phyloP scores from a whole-genome alignment of 2,329 filamentous ascomycete genomes.

The Pezicula neosporulosa region DNA sequence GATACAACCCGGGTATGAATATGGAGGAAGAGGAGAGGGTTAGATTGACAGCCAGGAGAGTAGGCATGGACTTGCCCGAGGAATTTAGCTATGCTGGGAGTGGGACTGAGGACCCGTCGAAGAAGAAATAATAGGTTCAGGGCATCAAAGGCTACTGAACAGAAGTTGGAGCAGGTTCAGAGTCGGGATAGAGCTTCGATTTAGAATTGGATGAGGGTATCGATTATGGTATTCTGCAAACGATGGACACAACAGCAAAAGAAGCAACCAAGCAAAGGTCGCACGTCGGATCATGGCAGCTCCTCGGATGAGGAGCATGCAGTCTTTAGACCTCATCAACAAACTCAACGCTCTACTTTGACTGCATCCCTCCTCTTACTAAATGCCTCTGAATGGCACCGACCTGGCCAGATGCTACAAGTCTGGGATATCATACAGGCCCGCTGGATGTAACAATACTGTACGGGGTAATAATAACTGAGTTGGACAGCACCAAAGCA shows the following conservation, averaged over 20 bases:
- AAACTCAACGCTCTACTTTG: too few species aligned
- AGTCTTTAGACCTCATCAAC: too few species aligned
- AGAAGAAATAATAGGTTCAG: not conserved
- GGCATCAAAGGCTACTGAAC: not conserved
- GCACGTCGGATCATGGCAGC: too few species aligned
- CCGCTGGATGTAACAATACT: not conserved
- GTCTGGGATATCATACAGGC: not conserved
- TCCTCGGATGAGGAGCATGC: too few species aligned
- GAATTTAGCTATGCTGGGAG: constrained; percentile 39
- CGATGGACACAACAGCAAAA: too few species aligned
- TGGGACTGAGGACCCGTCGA: not conserved
- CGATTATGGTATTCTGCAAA: too few species aligned
- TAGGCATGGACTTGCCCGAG: constrained; percentile 84
- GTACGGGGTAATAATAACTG: too few species aligned
- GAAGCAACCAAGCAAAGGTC: too few species aligned
- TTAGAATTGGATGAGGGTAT: not conserved
- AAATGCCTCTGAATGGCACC: not conserved
- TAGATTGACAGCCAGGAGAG: constrained; percentile 76
- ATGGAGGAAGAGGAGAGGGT: constrained; percentile 86
- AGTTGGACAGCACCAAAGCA: too few species aligned
- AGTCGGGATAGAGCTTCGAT: not conserved
- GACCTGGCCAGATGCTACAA: not conserved
- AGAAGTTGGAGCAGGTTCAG: not conserved
- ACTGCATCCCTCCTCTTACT: not conserved
- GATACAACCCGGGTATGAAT: constrained; percentile 90